Evolutionary conservation across 768 basidiomycete species (phyloP).

Genomic region (Suillus tomentosus): DNA sequence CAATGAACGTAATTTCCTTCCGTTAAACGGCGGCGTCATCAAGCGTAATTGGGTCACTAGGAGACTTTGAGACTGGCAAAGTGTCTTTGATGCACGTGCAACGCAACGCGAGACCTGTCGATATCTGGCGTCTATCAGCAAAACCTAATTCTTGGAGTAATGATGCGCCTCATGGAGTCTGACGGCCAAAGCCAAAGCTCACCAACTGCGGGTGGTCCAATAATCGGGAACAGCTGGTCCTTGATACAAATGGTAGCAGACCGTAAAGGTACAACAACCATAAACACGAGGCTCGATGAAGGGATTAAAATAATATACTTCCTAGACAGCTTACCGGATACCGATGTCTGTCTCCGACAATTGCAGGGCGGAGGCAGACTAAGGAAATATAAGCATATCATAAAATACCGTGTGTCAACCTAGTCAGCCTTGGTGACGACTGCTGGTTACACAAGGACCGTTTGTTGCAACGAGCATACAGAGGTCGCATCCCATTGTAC

Average conservation of each 20-base stretch:
- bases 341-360: not conserved
- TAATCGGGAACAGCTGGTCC: not conserved
- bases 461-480: not conserved
- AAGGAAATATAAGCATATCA: not conserved
- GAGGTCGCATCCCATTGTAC: not conserved
- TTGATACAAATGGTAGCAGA: not conserved
- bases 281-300: not conserved
- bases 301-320: not conserved
- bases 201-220: constrained; percentile 4
- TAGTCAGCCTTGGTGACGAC: not conserved
- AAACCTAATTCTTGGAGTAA: not conserved
- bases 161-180: not conserved
- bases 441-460: not conserved
- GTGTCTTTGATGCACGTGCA: not conserved
- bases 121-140: not conserved
- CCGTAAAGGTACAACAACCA: not conserved
- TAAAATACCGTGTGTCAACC: not conserved
- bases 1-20: not conserved
- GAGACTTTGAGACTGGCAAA: not conserved
- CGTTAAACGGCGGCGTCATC: not conserved
- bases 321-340: not conserved
- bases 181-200: not conserved
- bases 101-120: not conserved
- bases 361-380: not conserved
- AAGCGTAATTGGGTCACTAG: not conserved